Conservation (phyloP, 1,139 yeast genomes). For the Scheffersomyces cryptocercus region DNA sequence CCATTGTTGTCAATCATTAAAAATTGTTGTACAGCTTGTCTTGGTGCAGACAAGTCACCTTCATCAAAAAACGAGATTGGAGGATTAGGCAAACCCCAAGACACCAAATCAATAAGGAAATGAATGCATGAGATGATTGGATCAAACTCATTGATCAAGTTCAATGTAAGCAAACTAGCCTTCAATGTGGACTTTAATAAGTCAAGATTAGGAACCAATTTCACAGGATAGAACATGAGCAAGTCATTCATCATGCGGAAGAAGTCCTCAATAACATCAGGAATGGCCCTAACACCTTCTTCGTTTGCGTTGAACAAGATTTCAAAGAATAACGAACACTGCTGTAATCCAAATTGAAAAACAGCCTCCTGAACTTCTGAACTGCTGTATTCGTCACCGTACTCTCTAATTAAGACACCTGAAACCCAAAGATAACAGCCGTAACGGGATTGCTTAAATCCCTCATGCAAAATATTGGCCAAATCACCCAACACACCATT, state of each 20-base stretch:
- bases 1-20: constrained; percentile 54
- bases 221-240: constrained; percentile 73
- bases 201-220: constrained; percentile 57
- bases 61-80: constrained; percentile 72
- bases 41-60: constrained; percentile 44
- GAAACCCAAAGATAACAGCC: constrained; percentile 94
- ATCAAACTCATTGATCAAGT: constrained; percentile 62
- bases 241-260: constrained; percentile 82
- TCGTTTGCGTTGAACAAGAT: constrained; percentile 21
- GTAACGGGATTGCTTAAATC: constrained; percentile 65
- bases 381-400: constrained; percentile 58
- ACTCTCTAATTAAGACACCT: constrained; percentile 78
- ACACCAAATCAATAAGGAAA: constrained; percentile 72
- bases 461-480: constrained; percentile 62
- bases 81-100: constrained; percentile 82
- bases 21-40: constrained; percentile 43
- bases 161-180: constrained; percentile 58
- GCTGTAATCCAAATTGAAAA: constrained; percentile 51
- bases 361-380: constrained; percentile 40
- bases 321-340: constrained; percentile 43
- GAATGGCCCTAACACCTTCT: constrained; percentile 44
- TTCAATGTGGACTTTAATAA: constrained; percentile 60
- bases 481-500: constrained; percentile 63
- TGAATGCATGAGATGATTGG: constrained; percentile 73
- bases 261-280: constrained; percentile 86